Evolutionary conservation across 23 red algal species (phyloP).

Genomic region (Agarophyton chilense): DNA sequence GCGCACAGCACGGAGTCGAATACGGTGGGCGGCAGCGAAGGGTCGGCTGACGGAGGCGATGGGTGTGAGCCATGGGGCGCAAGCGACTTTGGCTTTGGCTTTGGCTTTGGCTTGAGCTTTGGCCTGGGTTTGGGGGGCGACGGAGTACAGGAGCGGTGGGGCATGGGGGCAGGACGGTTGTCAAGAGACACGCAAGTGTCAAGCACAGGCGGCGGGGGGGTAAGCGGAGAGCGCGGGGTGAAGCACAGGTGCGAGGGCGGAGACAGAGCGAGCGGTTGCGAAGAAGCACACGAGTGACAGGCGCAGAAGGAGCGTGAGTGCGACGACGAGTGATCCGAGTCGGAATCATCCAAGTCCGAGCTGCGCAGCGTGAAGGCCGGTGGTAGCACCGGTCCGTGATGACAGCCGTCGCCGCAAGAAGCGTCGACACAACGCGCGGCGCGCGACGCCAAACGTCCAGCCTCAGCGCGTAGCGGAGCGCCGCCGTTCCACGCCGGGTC

Average conservation of each 20-base stretch:
- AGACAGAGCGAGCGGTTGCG: neutral
- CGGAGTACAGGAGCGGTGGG: too few relatives aligned
- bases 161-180: too few relatives aligned
- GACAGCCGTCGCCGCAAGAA: slow-evolving; percentile 12
- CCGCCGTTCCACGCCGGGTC: slow-evolving; percentile 30
- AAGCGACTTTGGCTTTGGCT: too few relatives aligned
- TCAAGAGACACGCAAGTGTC: too few relatives aligned
- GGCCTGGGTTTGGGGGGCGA: too few relatives aligned
- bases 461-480: slow-evolving; percentile 14
- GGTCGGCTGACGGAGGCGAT: neutral
- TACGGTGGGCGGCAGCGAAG: neutral
- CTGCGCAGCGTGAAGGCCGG: slow-evolving; percentile 19
- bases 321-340: slow-evolving; percentile 15
- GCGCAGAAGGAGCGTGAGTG: too few relatives aligned
- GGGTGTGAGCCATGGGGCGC: too few relatives aligned
- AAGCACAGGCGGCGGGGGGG: neutral
- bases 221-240: neutral
- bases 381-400: slow-evolving; percentile 14
- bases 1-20: neutral
- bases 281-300: neutral
- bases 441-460: slow-evolving; percentile 17
- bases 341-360: slow-evolving; percentile 33
- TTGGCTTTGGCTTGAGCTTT: too few relatives aligned
- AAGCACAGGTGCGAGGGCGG: slow-evolving; percentile 9
- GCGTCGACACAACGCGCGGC: too few relatives aligned